Conservation (phyloP, 2,329 filamentous ascomycete species). For the Calonectria pseudoturangicola region DNA sequence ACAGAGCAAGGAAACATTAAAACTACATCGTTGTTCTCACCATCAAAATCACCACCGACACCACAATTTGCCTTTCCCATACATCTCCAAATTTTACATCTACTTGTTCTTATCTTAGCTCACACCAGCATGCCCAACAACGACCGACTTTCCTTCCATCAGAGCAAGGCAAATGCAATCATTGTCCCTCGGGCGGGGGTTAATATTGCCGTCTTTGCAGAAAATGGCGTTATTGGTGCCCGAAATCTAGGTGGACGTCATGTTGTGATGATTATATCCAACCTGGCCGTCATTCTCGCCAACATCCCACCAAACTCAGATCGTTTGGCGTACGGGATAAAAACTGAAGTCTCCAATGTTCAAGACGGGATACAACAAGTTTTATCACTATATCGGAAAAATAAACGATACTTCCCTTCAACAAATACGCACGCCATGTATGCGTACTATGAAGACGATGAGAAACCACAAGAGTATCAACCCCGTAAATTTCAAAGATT, state of each 20-base stretch:
- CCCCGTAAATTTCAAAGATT: neutral
- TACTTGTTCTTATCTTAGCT: neutral
- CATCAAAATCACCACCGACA: too few species aligned
- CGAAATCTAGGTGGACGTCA: neutral
- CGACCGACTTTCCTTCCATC: neutral
- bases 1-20: too few species aligned
- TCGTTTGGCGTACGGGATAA: neutral
- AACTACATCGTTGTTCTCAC: too few species aligned
- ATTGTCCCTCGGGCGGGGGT: neutral
- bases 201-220: neutral
- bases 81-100: too few species aligned
- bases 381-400: neutral
- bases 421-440: neutral
- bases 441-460: neutral
- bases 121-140: neutral
- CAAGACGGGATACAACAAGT: neutral
- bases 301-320: neutral
- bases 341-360: neutral
- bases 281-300: neutral
- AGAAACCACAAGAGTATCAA: neutral
- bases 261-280: neutral
- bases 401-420: neutral
- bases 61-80: too few species aligned
- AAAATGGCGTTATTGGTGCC: neutral
- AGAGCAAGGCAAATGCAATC: neutral